These are phyloP conservation scores for Mycena haematopus DNA, from an alignment of 768 basidiomycete species.

Conservation along the genomic window DNA sequence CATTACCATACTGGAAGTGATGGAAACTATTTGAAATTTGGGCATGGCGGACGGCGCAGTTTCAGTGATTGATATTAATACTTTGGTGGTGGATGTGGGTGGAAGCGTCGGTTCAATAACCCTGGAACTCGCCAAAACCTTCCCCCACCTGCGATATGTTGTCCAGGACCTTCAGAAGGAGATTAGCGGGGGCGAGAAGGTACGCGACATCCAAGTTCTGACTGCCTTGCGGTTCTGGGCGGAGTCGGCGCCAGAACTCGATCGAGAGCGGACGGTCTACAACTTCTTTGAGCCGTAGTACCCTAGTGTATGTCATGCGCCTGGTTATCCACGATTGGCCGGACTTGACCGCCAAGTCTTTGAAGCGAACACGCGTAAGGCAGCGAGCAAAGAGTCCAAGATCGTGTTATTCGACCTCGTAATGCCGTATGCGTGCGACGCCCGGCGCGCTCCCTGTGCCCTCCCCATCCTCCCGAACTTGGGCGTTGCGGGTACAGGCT, in stretches of 20 bases:
- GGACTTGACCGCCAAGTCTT: constrained; percentile 27
- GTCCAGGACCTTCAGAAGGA: constrained; percentile 43
- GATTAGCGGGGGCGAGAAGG: constrained; percentile 35
- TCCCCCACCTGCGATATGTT: constrained; percentile 40
- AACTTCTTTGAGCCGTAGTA: constrained; percentile 37
- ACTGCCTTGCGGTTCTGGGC: constrained; percentile 34
- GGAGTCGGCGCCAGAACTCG: constrained; percentile 33
- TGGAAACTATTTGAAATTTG: too few species aligned
- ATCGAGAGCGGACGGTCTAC: constrained; percentile 35
- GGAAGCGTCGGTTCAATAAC: constrained; percentile 42
- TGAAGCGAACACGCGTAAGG: constrained; percentile 30
- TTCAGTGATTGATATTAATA: background rate
- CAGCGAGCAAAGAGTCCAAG: constrained; percentile 25
- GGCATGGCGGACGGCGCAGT: too few species aligned
- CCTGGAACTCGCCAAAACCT: constrained; percentile 37
- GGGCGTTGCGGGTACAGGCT: constrained; percentile 31
- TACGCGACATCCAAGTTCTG: constrained; percentile 11
- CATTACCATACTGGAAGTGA: too few species aligned
- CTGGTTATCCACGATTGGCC: constrained; percentile 38
- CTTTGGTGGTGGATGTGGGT: constrained; percentile 45
- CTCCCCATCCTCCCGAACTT: constrained; percentile 35
- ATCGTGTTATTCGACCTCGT: constrained; percentile 31
- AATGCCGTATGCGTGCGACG: constrained; percentile 26
- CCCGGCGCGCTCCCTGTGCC: constrained; percentile 29
- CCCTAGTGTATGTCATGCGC: constrained; percentile 32